phyloP scores from a whole-genome alignment of 208 protist species.

The Histomonas meleagridis region DNA sequence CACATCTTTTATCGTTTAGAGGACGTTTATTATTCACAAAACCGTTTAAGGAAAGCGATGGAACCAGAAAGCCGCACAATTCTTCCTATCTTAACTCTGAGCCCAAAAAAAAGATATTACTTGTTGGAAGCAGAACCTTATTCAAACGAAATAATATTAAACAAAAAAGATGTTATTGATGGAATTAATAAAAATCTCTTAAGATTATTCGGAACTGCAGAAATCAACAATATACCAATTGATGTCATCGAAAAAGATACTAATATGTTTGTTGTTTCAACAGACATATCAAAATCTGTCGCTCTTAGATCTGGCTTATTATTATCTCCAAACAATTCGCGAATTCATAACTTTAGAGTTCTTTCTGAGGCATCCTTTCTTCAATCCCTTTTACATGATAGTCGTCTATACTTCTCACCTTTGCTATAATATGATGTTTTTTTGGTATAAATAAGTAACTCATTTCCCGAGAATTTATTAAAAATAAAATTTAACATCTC shows the following conservation, averaged over 20 bases:
- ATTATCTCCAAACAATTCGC: background rate
- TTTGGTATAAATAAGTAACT: no score
- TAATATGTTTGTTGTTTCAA: background rate
- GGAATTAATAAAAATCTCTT: background rate
- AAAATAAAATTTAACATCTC: no score
- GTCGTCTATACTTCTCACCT: background rate
- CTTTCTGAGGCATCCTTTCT: background rate
- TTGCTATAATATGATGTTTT: background rate
- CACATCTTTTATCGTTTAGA: no score
- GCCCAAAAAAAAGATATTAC: no score
- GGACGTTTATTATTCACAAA: no score
- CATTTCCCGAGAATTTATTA: no score
- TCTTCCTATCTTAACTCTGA: no score
- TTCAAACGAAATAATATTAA: no score
- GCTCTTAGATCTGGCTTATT: background rate
- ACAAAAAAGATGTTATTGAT: background rate
- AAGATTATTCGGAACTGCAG: background rate
- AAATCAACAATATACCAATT: background rate
- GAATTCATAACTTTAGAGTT: background rate
- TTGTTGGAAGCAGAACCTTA: no score
- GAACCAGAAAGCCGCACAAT: no score
- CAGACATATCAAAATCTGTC: background rate
- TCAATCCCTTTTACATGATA: slow-evolving; percentile 17
- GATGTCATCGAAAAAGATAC: background rate
- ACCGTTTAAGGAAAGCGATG: no score